Evolutionary conservation across 768 basidiomycete genomes (phyloP).

Genomic region (Stropharia rugosoannulata): DNA sequence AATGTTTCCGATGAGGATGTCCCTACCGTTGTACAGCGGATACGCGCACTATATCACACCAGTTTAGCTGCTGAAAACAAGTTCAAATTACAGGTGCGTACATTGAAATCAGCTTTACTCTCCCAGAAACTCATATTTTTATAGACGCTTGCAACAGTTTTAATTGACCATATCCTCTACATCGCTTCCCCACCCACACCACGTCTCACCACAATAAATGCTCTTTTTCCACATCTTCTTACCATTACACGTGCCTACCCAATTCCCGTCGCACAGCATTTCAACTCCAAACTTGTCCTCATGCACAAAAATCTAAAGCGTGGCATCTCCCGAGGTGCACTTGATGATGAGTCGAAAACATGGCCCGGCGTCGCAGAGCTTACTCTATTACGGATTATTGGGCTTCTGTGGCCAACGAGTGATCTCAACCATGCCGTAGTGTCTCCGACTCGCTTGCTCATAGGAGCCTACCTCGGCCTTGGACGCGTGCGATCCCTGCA

Average conservation of each 20-base stretch:
- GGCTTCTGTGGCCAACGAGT: slow-evolving; percentile 88
- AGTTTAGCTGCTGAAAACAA: slow-evolving; percentile 93
- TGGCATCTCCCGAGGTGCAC: slow-evolving; percentile 72
- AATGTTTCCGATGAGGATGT: slow-evolving; percentile 71
- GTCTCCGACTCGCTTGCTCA: slow-evolving; percentile 82
- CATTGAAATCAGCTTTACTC: not conserved
- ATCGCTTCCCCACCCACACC: slow-evolving; percentile 65
- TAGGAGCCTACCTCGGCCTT: slow-evolving; percentile 89
- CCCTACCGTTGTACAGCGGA: slow-evolving; percentile 82
- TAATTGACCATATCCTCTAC: slow-evolving; percentile 88
- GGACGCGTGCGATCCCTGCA: slow-evolving; percentile 70
- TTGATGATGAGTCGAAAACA: slow-evolving; percentile 64
- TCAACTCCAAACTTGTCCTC: slow-evolving; percentile 77
- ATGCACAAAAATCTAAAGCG: slow-evolving; percentile 95
- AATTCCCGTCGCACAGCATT: slow-evolving; percentile 71
- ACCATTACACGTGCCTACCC: slow-evolving; percentile 82
- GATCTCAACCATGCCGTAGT: slow-evolving; percentile 91
- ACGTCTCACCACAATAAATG: slow-evolving; percentile 56
- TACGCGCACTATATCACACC: slow-evolving; percentile 88
- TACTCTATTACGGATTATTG: slow-evolving; percentile 75
- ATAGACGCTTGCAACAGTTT: slow-evolving; percentile 70
- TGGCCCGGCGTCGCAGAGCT: slow-evolving; percentile 90
- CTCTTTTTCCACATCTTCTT: slow-evolving; percentile 76
- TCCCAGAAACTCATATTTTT: slow-evolving; percentile 3
- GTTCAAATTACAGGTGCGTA: slow-evolving; percentile 79